Percentiles rank a stretch among this genome's conserved stretches.
Conservation (phyloP, 1,139 yeast genomes). For the Martiniozyma asiatica region DNA sequence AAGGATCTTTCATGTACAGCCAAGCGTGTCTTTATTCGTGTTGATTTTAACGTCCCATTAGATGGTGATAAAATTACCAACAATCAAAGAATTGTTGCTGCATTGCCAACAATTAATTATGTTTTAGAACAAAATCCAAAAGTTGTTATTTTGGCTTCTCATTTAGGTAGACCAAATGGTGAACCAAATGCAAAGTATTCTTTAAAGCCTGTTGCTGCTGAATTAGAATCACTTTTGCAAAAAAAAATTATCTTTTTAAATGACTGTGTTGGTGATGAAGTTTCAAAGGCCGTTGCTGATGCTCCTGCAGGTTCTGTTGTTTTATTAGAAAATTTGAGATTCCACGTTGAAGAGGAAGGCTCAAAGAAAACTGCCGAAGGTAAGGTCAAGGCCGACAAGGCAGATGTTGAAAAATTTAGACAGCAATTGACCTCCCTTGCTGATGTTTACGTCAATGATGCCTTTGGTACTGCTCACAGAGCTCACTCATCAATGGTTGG, state of each 20-base stretch:
- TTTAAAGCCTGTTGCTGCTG: conserved; percentile 81
- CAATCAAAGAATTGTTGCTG: conserved; percentile 98
- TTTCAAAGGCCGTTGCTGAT: conserved; percentile 59
- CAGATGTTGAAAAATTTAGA: conserved; percentile 77
- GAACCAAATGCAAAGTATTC: conserved; percentile 74
- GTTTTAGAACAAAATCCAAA: conserved; percentile 84
- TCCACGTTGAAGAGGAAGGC: conserved; percentile 95
- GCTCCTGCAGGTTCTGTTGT: conserved; percentile 65
- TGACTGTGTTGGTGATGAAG: conserved; percentile 86
- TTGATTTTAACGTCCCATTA: conserved; percentile 94
- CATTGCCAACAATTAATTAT: conserved; percentile 90
- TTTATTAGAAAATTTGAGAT: conserved; percentile 89
- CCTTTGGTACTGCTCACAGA: conserved; percentile 98
- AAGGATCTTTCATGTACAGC: conserved; percentile 59
- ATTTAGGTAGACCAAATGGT: conserved; percentile 97
- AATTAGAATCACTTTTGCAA: conserved; percentile 62
- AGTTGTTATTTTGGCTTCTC: conserved; percentile 84
- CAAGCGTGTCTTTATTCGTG: conserved; percentile 92
- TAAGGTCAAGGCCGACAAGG: conserved; percentile 81
- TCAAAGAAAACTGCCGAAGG: conserved; percentile 79
- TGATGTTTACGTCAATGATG: conserved; percentile 93
- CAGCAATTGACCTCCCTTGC: conserved; percentile 76
- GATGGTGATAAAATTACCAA: conserved; percentile 94
- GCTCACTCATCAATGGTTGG: conserved; percentile 99
- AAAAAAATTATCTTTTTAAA: conserved; percentile 62